Evolutionary conservation across 176 grass and related monocot species (phyloP).

Genomic region (Zoysia pacifica): DNA sequence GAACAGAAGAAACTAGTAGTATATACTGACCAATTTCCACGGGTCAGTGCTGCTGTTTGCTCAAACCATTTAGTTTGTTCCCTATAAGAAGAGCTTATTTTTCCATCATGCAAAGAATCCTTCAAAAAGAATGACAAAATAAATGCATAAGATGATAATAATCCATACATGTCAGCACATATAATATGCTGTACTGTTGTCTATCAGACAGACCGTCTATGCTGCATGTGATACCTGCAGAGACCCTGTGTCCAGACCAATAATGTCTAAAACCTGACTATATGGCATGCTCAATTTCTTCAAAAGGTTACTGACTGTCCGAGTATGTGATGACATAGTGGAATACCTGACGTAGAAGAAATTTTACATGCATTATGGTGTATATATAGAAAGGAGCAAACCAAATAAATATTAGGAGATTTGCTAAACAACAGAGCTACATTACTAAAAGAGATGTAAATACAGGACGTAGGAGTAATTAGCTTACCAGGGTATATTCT

Average conservation of each 20-base stretch:
- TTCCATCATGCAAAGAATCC: constrained; percentile 45
- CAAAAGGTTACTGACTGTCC: constrained; percentile 54
- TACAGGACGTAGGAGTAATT: constrained; percentile 10
- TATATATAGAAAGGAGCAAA: no score
- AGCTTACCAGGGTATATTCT: constrained; percentile 74
- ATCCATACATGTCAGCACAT: neutral
- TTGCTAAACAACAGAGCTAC: neutral
- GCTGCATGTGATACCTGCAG: constrained; percentile 56
- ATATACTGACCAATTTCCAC: constrained; percentile 51
- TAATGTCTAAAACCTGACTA: constrained; percentile 58
- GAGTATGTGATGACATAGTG: constrained; percentile 49
- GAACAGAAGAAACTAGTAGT: neutral
- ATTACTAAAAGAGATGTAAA: neutral
- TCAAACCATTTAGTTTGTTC: constrained; percentile 50
- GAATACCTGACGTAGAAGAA: constrained; percentile 57
- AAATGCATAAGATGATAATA: neutral
- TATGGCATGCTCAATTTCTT: constrained; percentile 72
- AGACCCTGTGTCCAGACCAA: constrained; percentile 66
- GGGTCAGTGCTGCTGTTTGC: neutral
- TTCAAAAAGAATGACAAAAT: constrained; percentile 28
- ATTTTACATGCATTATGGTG: no score
- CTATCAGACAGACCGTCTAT: neutral
- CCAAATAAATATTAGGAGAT: neutral
- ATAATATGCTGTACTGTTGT: constrained; percentile 5
- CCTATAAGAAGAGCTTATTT: constrained; percentile 39